phyloP scores from a whole-genome alignment of 192 early-diverging fungal species.

The Pilobolus umbonatus region DNA sequence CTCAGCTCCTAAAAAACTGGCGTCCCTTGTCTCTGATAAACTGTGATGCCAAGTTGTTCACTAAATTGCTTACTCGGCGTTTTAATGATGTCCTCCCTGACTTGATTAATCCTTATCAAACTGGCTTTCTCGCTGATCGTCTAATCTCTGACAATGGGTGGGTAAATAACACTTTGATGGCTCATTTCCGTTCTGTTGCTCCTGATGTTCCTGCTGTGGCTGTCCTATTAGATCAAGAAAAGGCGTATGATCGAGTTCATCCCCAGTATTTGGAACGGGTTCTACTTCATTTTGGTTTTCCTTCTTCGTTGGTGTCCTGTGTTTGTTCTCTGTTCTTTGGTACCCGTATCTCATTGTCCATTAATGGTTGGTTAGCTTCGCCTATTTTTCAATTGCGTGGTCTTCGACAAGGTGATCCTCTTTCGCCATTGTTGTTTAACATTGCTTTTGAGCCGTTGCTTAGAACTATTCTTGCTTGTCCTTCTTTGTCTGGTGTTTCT shows the following conservation, averaged over 20 bases:
- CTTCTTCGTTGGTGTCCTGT: neutral
- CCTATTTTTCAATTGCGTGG: constrained; percentile 21
- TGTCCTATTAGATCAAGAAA: constrained; percentile 22
- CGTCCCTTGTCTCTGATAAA: constrained; percentile 18
- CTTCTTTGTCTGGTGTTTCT: too few species aligned
- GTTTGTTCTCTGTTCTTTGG: constrained; percentile 2
- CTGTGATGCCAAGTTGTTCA: constrained; percentile 24
- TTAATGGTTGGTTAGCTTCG: constrained; percentile 12
- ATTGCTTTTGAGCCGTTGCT: constrained; percentile 21
- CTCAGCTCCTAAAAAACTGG: constrained; percentile 13
- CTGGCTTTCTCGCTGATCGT: constrained; percentile 16
- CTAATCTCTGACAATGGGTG: constrained; percentile 19
- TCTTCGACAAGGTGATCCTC: constrained; percentile 34
- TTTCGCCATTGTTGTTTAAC: constrained; percentile 23
- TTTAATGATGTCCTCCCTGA: neutral
- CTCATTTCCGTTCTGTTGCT: neutral
- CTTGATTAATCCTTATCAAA: constrained; percentile 19
- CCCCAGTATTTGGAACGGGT: constrained; percentile 6
- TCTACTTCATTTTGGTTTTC: constrained; percentile 8
- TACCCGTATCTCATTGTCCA: constrained; percentile 11
- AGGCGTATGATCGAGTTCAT: constrained; percentile 29
- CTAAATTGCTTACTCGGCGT: neutral
- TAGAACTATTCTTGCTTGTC: neutral
- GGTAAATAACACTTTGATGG: too few species aligned
- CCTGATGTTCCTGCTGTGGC: neutral